These are phyloP conservation scores for Candida albicans DNA, from an alignment of 1,139 yeast genomes.

Conservation along the genomic window DNA sequence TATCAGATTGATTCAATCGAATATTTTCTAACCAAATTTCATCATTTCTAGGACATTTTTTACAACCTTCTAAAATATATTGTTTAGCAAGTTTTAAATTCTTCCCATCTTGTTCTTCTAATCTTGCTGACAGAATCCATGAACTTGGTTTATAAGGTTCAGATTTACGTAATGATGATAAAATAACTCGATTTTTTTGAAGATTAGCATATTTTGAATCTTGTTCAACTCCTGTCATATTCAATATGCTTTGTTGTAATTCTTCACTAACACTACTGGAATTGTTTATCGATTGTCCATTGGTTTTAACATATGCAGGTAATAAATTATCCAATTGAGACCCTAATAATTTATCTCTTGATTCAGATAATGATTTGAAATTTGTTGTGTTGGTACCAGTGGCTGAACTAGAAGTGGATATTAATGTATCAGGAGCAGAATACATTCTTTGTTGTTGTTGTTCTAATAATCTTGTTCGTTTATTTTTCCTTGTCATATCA, in stretches of 20 bases:
- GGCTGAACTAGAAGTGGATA: conserved; percentile 20
- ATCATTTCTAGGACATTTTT: conserved; percentile 61
- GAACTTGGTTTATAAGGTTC: conserved; percentile 76
- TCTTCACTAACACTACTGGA: conserved; percentile 42
- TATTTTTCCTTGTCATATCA: conserved; percentile 79
- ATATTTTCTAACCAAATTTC: conserved; percentile 84
- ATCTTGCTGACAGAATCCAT: conserved; percentile 85
- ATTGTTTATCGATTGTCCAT: neutral
- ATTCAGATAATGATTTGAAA: conserved; percentile 50
- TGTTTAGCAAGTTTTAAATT: conserved; percentile 58
- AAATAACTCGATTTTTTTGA: conserved; percentile 56
- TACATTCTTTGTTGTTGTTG: conserved; percentile 70
- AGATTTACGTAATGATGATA: conserved; percentile 66
- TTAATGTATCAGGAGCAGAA: conserved; percentile 78
- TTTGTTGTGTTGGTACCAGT: conserved; percentile 36
- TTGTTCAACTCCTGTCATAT: conserved; percentile 11
- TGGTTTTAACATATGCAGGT: conserved; percentile 4
- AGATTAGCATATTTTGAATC: conserved; percentile 16
- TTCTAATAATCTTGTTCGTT: conserved; percentile 63
- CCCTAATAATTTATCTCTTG: conserved; percentile 53
- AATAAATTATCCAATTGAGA: conserved; percentile 41
- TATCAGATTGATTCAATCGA: conserved; percentile 57
- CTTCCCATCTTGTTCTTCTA: conserved; percentile 64
- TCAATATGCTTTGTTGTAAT: conserved; percentile 14
- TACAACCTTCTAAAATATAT: conserved; percentile 72